Evolutionary conservation across 2,329 filamentous ascomycete species (phyloP), one percentile per base, ranked within the genome.

Genomic region (Didymosphaeria variabile): DNA sequence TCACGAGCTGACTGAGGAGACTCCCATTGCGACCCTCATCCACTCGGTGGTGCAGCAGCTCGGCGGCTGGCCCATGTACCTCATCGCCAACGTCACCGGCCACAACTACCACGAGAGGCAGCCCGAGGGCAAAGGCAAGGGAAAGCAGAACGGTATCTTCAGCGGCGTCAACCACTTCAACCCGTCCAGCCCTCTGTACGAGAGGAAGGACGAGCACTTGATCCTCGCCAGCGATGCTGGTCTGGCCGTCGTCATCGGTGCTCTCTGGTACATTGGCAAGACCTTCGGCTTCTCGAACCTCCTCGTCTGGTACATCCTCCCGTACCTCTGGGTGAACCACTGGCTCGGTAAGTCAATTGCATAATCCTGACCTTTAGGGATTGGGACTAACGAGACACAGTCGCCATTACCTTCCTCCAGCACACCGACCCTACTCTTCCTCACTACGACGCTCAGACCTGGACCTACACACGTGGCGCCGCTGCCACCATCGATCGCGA

Each of bases 301-400:
- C 78, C 82, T 91, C 62, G 91, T 99, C 65, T 98, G 95, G 94
- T 99, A 99, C 83, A 89, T 94, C 75, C 77, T 96, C 61, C 95
- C 95, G 40, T 99, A 98, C 80, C 85, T 97, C 63, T 97, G 94
- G 94, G 94, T 97, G 59, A 97, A 98, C 87, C 93, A 97, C 88
- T 98, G 94, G 94, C 91, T 98, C 59, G 92, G 92, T 95, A 89
- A 86, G 91, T 86, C 55, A 10, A 44, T 49, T 44, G 42, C 21
- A 17, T 49, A 21, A 32, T 19, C 23, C n/a, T 45, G 17, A 15
- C 31, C 8, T n/a, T 4, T 10, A 19, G 31, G 31, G 21, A 57
- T 56, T 57, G 62, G 68, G 59, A 73, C 74, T 73, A 73, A 79
- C 57, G 38, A 31, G 31, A 47, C 17, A 10, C 71, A 94, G 94